Base-by-base conservation (phyloP, 139 green algal genomes). In the Asterochloris erici region DNA sequence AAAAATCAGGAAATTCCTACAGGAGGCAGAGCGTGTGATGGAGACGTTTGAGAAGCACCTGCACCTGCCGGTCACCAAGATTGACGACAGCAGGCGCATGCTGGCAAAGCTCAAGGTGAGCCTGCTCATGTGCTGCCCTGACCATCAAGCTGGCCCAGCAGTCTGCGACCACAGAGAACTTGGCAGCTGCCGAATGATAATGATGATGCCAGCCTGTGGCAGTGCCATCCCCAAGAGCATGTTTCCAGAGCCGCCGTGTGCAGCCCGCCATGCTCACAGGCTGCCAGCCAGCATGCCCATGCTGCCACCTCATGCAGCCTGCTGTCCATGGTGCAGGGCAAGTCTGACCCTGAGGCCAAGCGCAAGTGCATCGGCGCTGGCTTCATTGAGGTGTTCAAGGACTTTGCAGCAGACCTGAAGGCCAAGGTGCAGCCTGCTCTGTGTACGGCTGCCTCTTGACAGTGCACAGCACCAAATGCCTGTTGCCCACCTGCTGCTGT, bases 301-400 rank as follows among this genome's bases (percentile, higher is more conserved):
- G 4, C 38, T 54, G 38, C 71, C 54, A 24, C 54, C 19, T 23
- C 28, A 27, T 68, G 29, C 14, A 68, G 19, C 12, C 14, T 28
- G 17, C 38, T 23, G 14, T 78, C 17, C 29, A 24, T 78, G 74
- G 86, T 94, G n/a, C 83, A 85, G 79, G 97, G 97, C 14, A 78
- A 98, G 64, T 93, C 84, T 9, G 97, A 99, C 83, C 97, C 97
- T 11, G 97, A 99, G 91, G 88, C 80, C 54, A 99, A 99, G 92
- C 90, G 97, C 38, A 99, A 99, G 86, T 93, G 93, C 78, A 99
- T 99, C 61, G 97, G 97, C 10, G 92, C 87, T 0, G 93, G 95
- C 84, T 99, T 99, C 90, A 99, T 99, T 64, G 91, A 90, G 11
- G 89, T 95, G 15, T 99, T 99, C 88, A 89, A 96, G 78, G 90